Evolutionary conservation across 192 early-diverging fungal genomes (phyloP), one percentile per base, ranked within the genome.

Genomic region (Entomortierella lignicola): DNA sequence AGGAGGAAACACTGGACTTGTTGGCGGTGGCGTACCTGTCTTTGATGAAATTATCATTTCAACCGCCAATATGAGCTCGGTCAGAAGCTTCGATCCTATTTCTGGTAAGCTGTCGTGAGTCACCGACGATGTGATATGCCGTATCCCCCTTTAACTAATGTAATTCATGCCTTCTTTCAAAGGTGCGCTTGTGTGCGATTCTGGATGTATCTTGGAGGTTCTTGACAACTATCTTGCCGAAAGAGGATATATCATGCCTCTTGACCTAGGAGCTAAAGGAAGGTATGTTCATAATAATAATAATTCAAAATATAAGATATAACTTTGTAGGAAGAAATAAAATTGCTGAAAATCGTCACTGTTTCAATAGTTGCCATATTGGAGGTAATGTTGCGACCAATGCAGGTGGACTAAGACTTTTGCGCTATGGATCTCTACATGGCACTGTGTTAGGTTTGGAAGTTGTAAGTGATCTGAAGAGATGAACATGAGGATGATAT

Each of bases 371-470:
- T 72, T 98, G 97, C 82, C 95, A 97, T 71, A 97, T 99, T 72
- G 98, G 98, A 69, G 98, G 98, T 29, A 99, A 99, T 68, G 93
- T 99, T 37, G 95, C 97, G n/a, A 97, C 97, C 6, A 99, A 99
- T 82, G 98, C 98, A 0, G 98, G 98, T 42, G 98, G 98, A 2
- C 84, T 99, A 43, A 84, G 97, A 63, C 86, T 96, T n/a, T 83
- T 99, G 72, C 92, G 98, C 11, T 99, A 99, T 83, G 98, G 98
- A 43, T 92, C 93, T 10, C 85, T 99, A 57, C 98, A 99, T 68
- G 97, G 98, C 20, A 95, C 95, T 31, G 97, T 99, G 20, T 84
- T 99, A 12, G 94, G 94, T 1, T 82, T 99, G 63, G 98, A 99
- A 86, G 95, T 91, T n/a, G 98, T 88, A 79, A 69, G 77, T 31